Percentiles rank a stretch among this genome's conserved stretches.
Evolutionary conservation across 2,329 filamentous ascomycete species (phyloP).

Genomic region (Penicillium sp.): DNA sequence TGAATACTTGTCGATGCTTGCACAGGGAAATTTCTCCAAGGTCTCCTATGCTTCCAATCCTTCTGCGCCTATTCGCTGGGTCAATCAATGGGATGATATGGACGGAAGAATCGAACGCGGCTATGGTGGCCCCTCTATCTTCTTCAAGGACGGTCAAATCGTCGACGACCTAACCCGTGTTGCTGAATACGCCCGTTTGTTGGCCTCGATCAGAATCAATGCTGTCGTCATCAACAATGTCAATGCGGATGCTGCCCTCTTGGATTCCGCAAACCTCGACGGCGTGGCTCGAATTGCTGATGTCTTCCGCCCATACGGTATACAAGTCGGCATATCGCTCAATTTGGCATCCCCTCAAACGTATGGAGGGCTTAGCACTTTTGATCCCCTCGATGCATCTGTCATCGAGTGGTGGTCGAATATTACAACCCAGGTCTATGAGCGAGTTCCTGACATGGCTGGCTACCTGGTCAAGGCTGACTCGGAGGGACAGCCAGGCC

Average conservation of each 20-base stretch:
- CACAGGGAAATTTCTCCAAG: conserved; percentile 56
- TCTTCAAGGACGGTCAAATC: conserved; percentile 60
- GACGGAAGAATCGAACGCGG: conserved; percentile 67
- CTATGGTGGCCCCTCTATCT: conserved; percentile 67
- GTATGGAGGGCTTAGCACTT: conserved; percentile 59
- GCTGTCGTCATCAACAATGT: conserved; percentile 70
- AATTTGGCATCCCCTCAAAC: conserved; percentile 66
- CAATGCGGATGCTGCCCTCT: conserved; percentile 62
- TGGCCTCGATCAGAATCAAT: conserved; percentile 67
- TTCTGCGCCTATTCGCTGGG: conserved; percentile 64
- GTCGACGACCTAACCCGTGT: conserved; percentile 61
- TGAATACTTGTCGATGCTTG: conserved; percentile 66
- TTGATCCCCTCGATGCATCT: conserved; percentile 61
- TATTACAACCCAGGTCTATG: conserved; percentile 60
- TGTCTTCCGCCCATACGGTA: conserved; percentile 65
- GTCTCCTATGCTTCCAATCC: conserved; percentile 56
- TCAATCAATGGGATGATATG: conserved; percentile 73
- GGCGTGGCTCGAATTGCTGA: conserved; percentile 65
- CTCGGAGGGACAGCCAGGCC: conserved; percentile 70
- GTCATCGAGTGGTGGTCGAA: conserved; percentile 65
- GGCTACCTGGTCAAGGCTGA: conserved; percentile 72
- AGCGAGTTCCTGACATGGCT: conserved; percentile 63
- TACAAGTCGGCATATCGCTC: conserved; percentile 64
- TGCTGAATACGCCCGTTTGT: conserved; percentile 62
- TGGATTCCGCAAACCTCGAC: conserved; percentile 58